Percentiles rank a stretch among this genome's conserved stretches.
phyloP scores from a whole-genome alignment of 2,329 filamentous ascomycete species.

The Colletotrichum eleusines region DNA sequence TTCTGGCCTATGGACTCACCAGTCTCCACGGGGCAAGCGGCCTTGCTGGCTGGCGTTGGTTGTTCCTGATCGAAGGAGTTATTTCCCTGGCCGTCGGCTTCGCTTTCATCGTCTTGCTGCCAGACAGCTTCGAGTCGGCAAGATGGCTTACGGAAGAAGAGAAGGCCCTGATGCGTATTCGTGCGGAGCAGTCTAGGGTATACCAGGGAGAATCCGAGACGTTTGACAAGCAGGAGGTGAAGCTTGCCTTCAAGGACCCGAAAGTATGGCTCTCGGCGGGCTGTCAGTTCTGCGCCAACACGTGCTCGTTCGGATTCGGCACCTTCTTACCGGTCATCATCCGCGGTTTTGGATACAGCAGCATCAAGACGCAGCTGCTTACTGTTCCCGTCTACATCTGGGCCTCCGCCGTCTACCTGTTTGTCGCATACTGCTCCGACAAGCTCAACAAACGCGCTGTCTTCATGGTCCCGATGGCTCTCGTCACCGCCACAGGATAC shows the following conservation, averaged over 20 bases:
- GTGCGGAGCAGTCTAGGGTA: conserved; percentile 57
- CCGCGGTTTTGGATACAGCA: conserved; percentile 62
- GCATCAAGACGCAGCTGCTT: conserved; percentile 64
- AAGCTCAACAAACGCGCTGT: conserved; percentile 49
- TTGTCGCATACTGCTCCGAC: conserved; percentile 60
- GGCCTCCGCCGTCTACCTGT: conserved; percentile 60
- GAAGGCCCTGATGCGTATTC: conserved; percentile 62
- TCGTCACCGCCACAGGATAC: conserved; percentile 66
- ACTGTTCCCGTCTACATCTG: conserved; percentile 69
- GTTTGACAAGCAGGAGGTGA: conserved; percentile 64
- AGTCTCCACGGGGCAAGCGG: conserved; percentile 51
- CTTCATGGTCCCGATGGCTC: conserved; percentile 58
- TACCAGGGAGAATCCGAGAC: conserved; percentile 61
- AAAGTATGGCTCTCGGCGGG: conserved; percentile 63
- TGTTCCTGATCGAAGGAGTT: conserved; percentile 64
- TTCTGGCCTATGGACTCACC: conserved; percentile 61
- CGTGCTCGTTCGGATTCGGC: conserved; percentile 67
- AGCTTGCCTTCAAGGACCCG: conserved; percentile 60
- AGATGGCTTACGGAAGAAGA: conserved; percentile 63
- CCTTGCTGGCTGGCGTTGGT: conserved; percentile 62
- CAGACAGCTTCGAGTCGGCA: conserved; percentile 59
- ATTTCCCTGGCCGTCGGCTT: conserved; percentile 60
- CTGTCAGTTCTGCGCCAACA: conserved; percentile 65
- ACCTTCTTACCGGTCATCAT: conserved; percentile 70
- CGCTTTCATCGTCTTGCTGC: conserved; percentile 49